phyloP scores from a whole-genome alignment of 2,329 filamentous ascomycete genomes.

The Aspergillus tamarii region DNA sequence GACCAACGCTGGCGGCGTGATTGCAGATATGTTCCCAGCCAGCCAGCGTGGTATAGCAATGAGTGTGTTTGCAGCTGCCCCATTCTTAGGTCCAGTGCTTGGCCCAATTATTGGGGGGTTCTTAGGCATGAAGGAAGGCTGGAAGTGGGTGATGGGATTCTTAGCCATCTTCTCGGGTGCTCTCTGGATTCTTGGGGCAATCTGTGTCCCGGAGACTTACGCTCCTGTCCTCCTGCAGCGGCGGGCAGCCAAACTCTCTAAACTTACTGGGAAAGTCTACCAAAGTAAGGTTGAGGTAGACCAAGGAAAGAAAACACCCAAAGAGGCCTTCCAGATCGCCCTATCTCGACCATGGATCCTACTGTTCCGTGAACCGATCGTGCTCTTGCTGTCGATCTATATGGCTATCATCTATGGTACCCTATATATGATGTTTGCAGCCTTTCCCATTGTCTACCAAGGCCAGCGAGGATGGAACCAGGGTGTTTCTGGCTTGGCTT shows the following conservation, averaged over 20 bases:
- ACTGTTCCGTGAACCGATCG: conserved; percentile 51
- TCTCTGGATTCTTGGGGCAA: conserved; percentile 47
- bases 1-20: conserved; percentile 62
- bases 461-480: conserved; percentile 45
- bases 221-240: conserved; percentile 52
- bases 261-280: conserved; percentile 51
- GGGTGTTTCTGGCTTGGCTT: conserved; percentile 48
- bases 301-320: conserved; percentile 8
- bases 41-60: conserved; percentile 58
- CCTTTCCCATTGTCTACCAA: conserved; percentile 52
- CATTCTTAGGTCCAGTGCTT: conserved; percentile 64
- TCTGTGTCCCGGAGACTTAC: conserved; percentile 38
- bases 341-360: conserved; percentile 49
- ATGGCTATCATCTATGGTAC: conserved; percentile 52
- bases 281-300: conserved; percentile 29
- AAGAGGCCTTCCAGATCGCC: conserved; percentile 45
- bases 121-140: conserved; percentile 62
- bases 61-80: conserved; percentile 66
- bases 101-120: conserved; percentile 69
- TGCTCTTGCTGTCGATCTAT: conserved; percentile 48
- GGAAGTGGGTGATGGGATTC: conserved; percentile 68
- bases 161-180: conserved; percentile 63
- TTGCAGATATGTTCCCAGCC: conserved; percentile 60
- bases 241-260: conserved; percentile 48
- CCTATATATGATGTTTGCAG: conserved; percentile 53